Evolutionary conservation across 2,329 filamentous ascomycete genomes (phyloP), one percentile per base, ranked within the genome.

Genomic region (Colletotrichum siamense): DNA sequence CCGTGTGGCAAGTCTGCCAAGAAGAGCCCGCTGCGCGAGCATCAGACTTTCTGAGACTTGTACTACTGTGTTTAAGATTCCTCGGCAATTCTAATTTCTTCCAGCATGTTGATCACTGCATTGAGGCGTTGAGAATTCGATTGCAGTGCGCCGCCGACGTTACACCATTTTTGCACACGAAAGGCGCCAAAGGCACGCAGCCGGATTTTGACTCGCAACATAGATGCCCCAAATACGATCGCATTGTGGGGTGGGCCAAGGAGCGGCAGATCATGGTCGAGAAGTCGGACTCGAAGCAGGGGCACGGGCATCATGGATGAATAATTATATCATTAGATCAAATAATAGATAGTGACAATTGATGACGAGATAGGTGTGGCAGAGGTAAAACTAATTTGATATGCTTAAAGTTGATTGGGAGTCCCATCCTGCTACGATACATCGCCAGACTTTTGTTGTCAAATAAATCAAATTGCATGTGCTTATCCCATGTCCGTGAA

Each of bases 51-150:
- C 32, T 5, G 26, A 32, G 10, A 62, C 59, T 62, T 8, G 44
- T 52, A 22, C 44, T 52, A 10, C 10, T 52, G n/a, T 52, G 44
- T 52, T n/a, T 52, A 52, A 52, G n/a, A 52, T 52, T 52, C n/a
- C n/a, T 22, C 44, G n/a, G 44, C 16, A 22, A 28, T n/a, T 32
- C 24, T 57, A 24, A 28, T n/a, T 9, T 39, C 7, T 32, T 30
- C 8, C 13, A 73, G 71, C 71, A 73, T 26, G 71, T 73, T 18
- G 71, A 73, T 22, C 71, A 73, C 16, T 73, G 71, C 44, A 73
- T 73, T 13, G 71, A 73, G 24, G 71, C 71, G n/a, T 32, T 73
- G 5, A 39, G 71, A 10, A 44, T 73, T n/a, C 55, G 71, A 16
- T 59, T 73, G 5, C 55, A 52, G 39, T 73, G 71, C n/a, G 57